A percentile compares a stretch with the other conserved stretches of the same genome.
Conservation (phyloP, 163 green algal genomes). For the Smithsoniella earleae region DNA sequence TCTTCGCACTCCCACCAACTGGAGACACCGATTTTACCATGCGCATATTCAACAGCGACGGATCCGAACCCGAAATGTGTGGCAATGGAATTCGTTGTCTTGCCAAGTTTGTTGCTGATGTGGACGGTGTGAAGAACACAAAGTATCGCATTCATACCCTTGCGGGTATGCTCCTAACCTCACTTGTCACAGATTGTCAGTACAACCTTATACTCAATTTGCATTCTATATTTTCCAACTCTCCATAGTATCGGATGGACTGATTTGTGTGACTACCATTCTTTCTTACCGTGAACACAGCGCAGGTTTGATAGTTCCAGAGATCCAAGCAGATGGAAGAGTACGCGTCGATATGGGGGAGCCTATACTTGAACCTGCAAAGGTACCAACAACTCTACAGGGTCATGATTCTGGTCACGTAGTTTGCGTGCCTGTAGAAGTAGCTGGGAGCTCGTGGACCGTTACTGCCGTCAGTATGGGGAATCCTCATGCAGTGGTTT, state of each 20-base stretch:
- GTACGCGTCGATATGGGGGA: slow-evolving; percentile 96
- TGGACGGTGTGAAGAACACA: slow-evolving; percentile 44
- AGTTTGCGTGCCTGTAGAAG: slow-evolving; percentile 55
- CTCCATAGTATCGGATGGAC: too few relatives aligned
- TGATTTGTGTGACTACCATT: too few relatives aligned
- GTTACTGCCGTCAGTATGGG: slow-evolving; percentile 95
- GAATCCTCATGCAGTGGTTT: slow-evolving; percentile 93
- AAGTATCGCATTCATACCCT: slow-evolving; percentile 81
- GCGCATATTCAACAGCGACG: slow-evolving; percentile 97
- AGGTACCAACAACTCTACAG: slow-evolving; percentile 78
- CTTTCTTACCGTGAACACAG: too few relatives aligned
- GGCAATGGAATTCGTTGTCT: slow-evolving; percentile 98
- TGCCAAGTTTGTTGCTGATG: slow-evolving; percentile 80
- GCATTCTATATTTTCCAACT: too few relatives aligned
- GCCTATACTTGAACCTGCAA: slow-evolving; percentile 66
- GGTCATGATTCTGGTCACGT: slow-evolving; percentile 53
- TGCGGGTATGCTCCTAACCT: slow-evolving; percentile 60
- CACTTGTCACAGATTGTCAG: too few relatives aligned
- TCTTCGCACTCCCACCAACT: slow-evolving; percentile 80
- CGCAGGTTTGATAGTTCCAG: slow-evolving; percentile 81
- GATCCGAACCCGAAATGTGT: slow-evolving; percentile 98
- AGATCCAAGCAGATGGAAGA: slow-evolving; percentile 77
- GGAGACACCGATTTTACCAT: slow-evolving; percentile 83
- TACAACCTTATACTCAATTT: too few relatives aligned
- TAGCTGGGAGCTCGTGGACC: slow-evolving; percentile 67